Evolutionary conservation across 1,139 yeast genomes (phyloP), one percentile per base, ranked within the genome.

Genomic region (Pichia sp.): DNA sequence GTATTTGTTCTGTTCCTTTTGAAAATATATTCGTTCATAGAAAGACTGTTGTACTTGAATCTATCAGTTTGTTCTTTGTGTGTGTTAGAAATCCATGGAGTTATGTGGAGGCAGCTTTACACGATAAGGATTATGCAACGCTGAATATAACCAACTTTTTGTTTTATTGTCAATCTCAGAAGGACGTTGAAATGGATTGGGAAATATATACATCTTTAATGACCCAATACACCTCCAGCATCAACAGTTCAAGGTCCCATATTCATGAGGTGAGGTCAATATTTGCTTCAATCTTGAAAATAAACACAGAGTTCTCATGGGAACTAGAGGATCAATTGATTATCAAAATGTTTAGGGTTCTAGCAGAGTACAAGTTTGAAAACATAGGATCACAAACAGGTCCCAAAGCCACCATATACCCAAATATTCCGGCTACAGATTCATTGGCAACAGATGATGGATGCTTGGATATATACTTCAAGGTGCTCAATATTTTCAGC

Each of bases 381-480:
- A 52, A 54, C 30, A 37, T 54, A 12, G 51, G 56, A 0, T 35
- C 45, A 4, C 23, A 25, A 9, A 32, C 27, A 12, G 19, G 28
- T 1, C 35, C 32, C 1, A 30, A 29, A n/a, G 24, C 44, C 4
- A 20, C 46, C 10, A 41, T 41, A 37, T 46, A 41, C 13, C 44
- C 46, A 3, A 35, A 40, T 6, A 22, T 42, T 7, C 50, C 51
- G 3, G 35, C 22, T 5, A 38, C 46, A 1, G 21, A 38, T 10
- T 22, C 36, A 1, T 19, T 47, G 5, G 12, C 27, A 3, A 35
- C 39, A 3, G 36, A 41, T 2, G 60, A 55, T 35, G 58, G 58
- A 1, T 47, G 53, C 30, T 35, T 56, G 10, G 55, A 53, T 25
- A 45, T 51, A 28, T 58, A 56, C 34, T 48, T 57, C 32, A 56